Evolutionary conservation across 352 stramenopile species (phyloP).

Genomic region (Phytophthora litchii): DNA sequence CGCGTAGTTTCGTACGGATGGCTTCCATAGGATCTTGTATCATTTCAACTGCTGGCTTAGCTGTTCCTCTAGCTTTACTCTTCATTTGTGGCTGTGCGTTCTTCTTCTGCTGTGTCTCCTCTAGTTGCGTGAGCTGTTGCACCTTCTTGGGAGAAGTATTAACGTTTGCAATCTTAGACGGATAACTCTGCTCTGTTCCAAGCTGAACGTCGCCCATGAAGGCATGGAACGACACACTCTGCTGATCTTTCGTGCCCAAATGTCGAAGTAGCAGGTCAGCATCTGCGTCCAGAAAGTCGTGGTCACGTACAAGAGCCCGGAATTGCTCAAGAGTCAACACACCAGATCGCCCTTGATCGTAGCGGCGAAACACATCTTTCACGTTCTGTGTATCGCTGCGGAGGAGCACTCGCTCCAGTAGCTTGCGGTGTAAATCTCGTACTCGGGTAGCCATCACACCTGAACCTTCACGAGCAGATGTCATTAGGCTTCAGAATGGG

Average conservation of each 20-base stretch:
- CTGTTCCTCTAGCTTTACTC: constrained; percentile 16
- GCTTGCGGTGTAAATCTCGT: constrained; percentile 57
- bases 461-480: constrained; percentile 12
- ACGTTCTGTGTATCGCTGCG: constrained; percentile 59
- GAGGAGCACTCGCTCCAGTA: constrained; percentile 63
- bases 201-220: constrained; percentile 55
- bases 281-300: constrained; percentile 58
- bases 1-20: constrained; percentile 58
- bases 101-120: constrained; percentile 26
- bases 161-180: constrained; percentile 10
- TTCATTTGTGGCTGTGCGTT: constrained; percentile 15
- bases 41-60: constrained; percentile 12
- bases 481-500: constrained; percentile 12
- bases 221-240: constrained; percentile 56
- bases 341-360: constrained; percentile 54
- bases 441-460: constrained; percentile 8
- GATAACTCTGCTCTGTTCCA: constrained; percentile 48
- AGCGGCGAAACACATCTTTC: constrained; percentile 73
- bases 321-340: constrained; percentile 56
- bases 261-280: constrained; percentile 56
- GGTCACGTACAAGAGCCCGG: constrained; percentile 52
- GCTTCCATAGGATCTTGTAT: constrained; percentile 51
- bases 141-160: constrained; percentile 43
- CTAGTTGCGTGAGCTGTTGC: constrained; percentile 36
- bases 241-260: constrained; percentile 41